These are phyloP conservation scores for Sugiyamaella grinbergsii DNA, from an alignment of 1,139 yeast genomes.

Conservation along the genomic window DNA sequence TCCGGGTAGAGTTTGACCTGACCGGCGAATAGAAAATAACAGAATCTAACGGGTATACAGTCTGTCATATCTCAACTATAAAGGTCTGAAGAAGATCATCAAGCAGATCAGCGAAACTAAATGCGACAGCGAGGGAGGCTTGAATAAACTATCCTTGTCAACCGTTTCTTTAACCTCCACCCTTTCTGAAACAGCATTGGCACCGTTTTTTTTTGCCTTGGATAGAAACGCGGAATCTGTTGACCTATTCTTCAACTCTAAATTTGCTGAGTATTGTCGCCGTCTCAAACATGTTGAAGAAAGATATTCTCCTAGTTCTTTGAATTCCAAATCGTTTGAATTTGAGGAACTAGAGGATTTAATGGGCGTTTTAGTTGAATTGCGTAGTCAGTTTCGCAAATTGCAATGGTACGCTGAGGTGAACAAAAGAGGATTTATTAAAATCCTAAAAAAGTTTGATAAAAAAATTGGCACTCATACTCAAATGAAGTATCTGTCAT, in stretches of 20 bases:
- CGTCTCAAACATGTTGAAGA: slow-evolving; percentile 53
- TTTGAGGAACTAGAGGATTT: slow-evolving; percentile 81
- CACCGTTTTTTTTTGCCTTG: slow-evolving; percentile 70
- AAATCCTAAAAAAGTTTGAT: slow-evolving; percentile 87
- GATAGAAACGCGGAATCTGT: slow-evolving; percentile 84
- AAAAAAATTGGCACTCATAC: slow-evolving; percentile 76
- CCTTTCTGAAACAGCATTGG: slow-evolving; percentile 31
- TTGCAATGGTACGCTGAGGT: slow-evolving; percentile 89
- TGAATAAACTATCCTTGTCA: slow-evolving; percentile 19
- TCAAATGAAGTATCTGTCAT: slow-evolving; percentile 64
- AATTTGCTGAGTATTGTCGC: slow-evolving; percentile 71
- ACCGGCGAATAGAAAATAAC: too few relatives aligned
- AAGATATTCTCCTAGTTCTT: slow-evolving; percentile 34
- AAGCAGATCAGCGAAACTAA: slow-evolving; percentile 49
- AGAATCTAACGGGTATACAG: slow-evolving; percentile 31
- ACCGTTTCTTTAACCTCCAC: slow-evolving; percentile 20
- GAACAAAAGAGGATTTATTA: slow-evolving; percentile 85
- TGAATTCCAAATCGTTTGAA: slow-evolving; percentile 41
- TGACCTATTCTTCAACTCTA: slow-evolving; percentile 72
- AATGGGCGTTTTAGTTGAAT: slow-evolving; percentile 70
- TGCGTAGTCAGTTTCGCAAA: slow-evolving; percentile 76
- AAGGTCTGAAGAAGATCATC: slow-evolving; percentile 77
- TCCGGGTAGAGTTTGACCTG: background rate
- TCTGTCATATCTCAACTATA: slow-evolving; percentile 78
- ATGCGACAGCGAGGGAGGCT: slow-evolving; percentile 8